phyloP scores from a whole-genome alignment of 1,284 basidiomycete species.

The Austroboletus olivaceoglutinosus region DNA sequence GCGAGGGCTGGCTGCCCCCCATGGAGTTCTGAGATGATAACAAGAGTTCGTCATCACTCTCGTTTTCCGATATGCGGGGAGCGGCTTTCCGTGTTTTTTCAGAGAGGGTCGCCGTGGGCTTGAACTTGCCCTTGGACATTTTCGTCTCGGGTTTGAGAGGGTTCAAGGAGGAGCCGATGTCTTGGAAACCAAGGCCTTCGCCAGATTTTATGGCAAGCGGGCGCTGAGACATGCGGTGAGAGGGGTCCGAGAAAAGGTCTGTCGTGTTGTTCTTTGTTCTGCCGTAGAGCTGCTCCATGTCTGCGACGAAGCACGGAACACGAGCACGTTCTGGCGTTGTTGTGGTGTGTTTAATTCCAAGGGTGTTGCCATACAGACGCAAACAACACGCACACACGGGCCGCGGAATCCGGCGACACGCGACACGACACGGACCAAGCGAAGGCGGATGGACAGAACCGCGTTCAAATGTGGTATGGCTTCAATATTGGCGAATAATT shows the following conservation, averaged over 20 bases:
- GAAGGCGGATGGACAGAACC: not conserved
- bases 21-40: conserved; percentile 29
- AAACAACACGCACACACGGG: conserved; percentile 9
- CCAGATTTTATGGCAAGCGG: conserved; percentile 28
- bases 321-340: conserved; percentile 23
- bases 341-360: conserved; percentile 29
- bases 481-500: conserved; percentile 11
- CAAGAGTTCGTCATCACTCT: conserved; percentile 34
- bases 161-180: conserved; percentile 22
- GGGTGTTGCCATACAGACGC: conserved; percentile 23
- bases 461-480: not conserved
- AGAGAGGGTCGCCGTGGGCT: not conserved
- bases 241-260: conserved; percentile 15
- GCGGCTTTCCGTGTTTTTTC: not conserved
- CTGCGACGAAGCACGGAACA: not conserved
- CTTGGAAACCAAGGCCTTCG: conserved; percentile 28
- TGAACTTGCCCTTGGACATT: conserved; percentile 14
- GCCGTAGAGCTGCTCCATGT: conserved; percentile 27
- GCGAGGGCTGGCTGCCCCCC: conserved; percentile 8
- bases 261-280: not conserved
- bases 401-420: not conserved
- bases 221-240: conserved; percentile 27
- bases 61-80: conserved; percentile 1
- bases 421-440: not conserved
- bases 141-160: conserved; percentile 6